Percentiles rank a stretch among this genome's conserved stretches.
Conservation (phyloP, 352 stramenopile genomes). For the Aphanomyces astaci region DNA sequence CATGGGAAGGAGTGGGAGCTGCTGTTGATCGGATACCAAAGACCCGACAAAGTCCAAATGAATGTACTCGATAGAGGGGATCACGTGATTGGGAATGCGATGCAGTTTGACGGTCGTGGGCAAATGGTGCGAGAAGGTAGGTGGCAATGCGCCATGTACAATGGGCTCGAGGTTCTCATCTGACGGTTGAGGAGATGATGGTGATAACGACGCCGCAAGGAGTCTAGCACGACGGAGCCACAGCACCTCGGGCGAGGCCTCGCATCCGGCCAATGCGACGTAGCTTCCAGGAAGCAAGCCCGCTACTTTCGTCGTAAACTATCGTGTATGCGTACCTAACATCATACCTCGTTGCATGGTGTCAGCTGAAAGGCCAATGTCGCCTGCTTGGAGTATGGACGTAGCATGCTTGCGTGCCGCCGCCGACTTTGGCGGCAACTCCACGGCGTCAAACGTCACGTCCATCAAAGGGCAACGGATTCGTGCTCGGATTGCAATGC, state of each 20-base stretch:
- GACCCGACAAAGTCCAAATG: background rate
- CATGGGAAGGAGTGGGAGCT: background rate
- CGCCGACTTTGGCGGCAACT: background rate
- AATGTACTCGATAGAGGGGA: conserved; percentile 3
- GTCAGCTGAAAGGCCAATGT: background rate
- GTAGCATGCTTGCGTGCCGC: background rate
- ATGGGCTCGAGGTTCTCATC: background rate
- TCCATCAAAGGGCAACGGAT: background rate
- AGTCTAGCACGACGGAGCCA: background rate
- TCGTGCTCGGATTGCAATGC: background rate
- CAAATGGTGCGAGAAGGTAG: background rate
- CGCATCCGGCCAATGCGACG: background rate
- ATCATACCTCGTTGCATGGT: background rate
- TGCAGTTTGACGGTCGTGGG: background rate
- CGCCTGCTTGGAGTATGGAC: background rate
- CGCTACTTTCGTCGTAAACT: too few relatives aligned
- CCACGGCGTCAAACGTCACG: background rate
- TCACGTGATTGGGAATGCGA: background rate
- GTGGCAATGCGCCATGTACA: background rate
- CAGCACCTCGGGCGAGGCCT: background rate
- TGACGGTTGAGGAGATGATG: background rate
- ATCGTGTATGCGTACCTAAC: too few relatives aligned
- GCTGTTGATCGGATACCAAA: background rate
- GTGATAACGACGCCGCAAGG: background rate
- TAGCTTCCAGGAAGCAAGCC: conserved; percentile 5